Evolutionary conservation across 2,329 filamentous ascomycete genomes (phyloP).

Genomic region (Aureobasidium sp.): DNA sequence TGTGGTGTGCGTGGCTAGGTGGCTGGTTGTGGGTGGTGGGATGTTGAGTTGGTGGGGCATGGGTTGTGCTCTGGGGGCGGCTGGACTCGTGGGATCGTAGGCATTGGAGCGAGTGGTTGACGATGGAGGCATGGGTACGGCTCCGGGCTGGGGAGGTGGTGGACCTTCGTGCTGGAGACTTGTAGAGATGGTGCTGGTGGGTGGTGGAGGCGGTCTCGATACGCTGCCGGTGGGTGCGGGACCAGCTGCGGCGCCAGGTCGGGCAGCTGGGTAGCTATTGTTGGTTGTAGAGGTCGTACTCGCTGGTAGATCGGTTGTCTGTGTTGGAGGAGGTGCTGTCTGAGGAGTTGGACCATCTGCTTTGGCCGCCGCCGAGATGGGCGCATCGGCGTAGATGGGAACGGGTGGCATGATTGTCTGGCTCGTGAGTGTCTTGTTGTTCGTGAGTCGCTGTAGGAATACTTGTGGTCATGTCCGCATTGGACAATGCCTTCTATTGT

Average conservation of each 20-base stretch:
- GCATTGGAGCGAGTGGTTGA: slow-evolving; percentile 20
- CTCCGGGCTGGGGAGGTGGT: slow-evolving; percentile 38
- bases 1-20: slow-evolving; percentile 35
- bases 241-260: slow-evolving; percentile 24
- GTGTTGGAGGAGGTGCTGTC: slow-evolving; percentile 24
- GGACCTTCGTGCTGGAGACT: slow-evolving; percentile 25
- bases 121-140: slow-evolving; percentile 29
- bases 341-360: slow-evolving; percentile 31
- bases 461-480: background rate
- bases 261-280: slow-evolving; percentile 25
- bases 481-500: slow-evolving; percentile 3
- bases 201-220: slow-evolving; percentile 20
- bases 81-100: slow-evolving; percentile 25
- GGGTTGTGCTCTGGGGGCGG: slow-evolving; percentile 33
- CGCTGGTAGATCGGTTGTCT: background rate
- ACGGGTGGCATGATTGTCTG: slow-evolving; percentile 37
- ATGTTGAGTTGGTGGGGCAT: slow-evolving; percentile 35
- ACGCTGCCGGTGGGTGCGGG: slow-evolving; percentile 28
- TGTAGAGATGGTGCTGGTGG: slow-evolving; percentile 22
- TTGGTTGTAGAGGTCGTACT: slow-evolving; percentile 13
- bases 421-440: background rate
- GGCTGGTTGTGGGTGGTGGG: slow-evolving; percentile 32
- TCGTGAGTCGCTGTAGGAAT: background rate
- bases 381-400: slow-evolving; percentile 40
- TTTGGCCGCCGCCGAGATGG: slow-evolving; percentile 34